Conservation (phyloP, 1,139 yeast species). For the Yamadazyma dushanensis region DNA sequence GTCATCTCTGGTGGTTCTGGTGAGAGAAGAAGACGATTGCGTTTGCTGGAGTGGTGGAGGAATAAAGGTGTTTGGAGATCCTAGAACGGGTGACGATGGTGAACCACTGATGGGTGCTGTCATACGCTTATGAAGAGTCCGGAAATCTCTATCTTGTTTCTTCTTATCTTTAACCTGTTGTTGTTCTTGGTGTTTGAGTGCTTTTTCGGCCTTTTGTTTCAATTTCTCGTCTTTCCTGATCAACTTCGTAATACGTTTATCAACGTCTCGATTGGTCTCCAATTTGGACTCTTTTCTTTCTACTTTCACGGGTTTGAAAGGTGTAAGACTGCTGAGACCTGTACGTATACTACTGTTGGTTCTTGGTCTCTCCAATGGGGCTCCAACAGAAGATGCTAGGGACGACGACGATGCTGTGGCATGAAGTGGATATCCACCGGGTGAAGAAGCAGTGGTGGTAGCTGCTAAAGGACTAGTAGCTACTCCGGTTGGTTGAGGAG, state of each 20-base stretch:
- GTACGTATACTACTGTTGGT: constrained; percentile 27
- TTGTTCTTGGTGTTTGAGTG: constrained; percentile 13
- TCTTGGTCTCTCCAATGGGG: constrained; percentile 21
- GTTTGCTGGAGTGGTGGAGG: not conserved
- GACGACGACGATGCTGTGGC: constrained; percentile 1
- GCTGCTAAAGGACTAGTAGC: not conserved
- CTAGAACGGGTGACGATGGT: not conserved
- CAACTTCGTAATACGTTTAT: constrained; percentile 29
- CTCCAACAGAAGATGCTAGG: not conserved
- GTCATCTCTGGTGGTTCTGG: constrained; percentile 1
- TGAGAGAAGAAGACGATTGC: not conserved
- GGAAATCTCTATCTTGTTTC: constrained; percentile 8
- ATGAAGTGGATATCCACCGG: constrained; percentile 1
- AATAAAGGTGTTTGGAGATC: not conserved
- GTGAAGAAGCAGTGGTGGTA: not conserved
- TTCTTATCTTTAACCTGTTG: constrained; percentile 9
- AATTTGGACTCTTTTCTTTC: constrained; percentile 10
- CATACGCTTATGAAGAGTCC: not conserved
- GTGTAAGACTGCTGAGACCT: constrained; percentile 26
- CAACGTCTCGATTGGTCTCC: constrained; percentile 28
- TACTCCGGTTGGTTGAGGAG: no score
- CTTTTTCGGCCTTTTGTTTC: constrained; percentile 22
- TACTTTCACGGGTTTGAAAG: constrained; percentile 27
- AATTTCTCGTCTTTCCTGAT: constrained; percentile 32
- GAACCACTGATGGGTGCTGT: not conserved